Conservation (phyloP, 768 basidiomycete genomes). For the Lactarius indigo region DNA sequence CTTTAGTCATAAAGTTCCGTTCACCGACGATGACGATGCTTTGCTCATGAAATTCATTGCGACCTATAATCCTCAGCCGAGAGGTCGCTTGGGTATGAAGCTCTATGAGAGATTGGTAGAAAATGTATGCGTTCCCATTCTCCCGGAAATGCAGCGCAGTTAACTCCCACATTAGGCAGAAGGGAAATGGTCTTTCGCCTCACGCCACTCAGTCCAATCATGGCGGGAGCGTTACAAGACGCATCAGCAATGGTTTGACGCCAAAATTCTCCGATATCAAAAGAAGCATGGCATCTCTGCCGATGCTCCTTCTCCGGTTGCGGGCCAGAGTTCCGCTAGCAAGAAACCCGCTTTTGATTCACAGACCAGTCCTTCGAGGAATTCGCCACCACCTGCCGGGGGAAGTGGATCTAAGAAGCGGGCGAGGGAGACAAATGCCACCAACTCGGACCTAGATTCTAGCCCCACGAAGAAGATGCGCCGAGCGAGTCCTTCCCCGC, state of each 20-base stretch:
- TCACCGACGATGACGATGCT: conserved; percentile 40
- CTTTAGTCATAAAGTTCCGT: conserved; percentile 26
- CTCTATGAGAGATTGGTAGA: conserved; percentile 43
- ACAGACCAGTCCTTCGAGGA: not conserved
- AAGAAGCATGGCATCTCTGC: conserved; percentile 29
- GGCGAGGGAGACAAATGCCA: conserved; percentile 3
- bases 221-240: conserved; percentile 62
- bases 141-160: not conserved
- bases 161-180: conserved; percentile 33
- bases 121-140: conserved; percentile 40
- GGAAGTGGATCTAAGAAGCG: conserved; percentile 14
- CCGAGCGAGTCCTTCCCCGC: not conserved
- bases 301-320: not conserved
- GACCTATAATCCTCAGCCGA: conserved; percentile 38
- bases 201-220: conserved; percentile 51
- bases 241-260: conserved; percentile 42
- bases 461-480: conserved; percentile 9
- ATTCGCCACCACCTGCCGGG: not conserved
- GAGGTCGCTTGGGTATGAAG: conserved; percentile 44
- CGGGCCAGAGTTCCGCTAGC: not conserved
- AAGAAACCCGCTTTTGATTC: not conserved
- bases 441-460: not conserved
- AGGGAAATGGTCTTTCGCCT: conserved; percentile 49
- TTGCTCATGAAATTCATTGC: conserved; percentile 48
- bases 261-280: conserved; percentile 40